Evolutionary conservation across 1,139 yeast genomes (phyloP).

Genomic region (Suhomyces bolitotheri): DNA sequence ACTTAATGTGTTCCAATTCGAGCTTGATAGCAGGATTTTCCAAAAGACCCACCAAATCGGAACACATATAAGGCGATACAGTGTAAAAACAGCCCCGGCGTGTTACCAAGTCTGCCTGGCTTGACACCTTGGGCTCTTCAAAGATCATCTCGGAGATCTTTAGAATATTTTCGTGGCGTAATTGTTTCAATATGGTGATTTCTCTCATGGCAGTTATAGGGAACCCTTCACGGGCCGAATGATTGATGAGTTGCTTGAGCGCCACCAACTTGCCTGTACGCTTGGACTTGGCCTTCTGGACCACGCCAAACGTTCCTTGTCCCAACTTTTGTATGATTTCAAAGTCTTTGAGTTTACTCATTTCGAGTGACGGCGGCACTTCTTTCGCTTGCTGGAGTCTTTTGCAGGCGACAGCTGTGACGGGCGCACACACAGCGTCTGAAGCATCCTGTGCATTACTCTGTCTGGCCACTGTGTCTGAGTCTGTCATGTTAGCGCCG

Average conservation of each 20-base stretch:
- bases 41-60: conserved; percentile 89
- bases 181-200: conserved; percentile 73
- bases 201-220: conserved; percentile 97
- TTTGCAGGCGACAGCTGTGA: conserved; percentile 4
- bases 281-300: conserved; percentile 41
- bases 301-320: conserved; percentile 53
- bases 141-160: conserved; percentile 82
- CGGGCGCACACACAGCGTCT: not conserved
- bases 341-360: conserved; percentile 35
- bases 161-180: conserved; percentile 70
- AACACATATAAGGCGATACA: conserved; percentile 91
- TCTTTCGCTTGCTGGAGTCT: conserved; percentile 9
- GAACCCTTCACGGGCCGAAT: conserved; percentile 86
- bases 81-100: conserved; percentile 68
- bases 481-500: too few relatives aligned
- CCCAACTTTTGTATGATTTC: conserved; percentile 43
- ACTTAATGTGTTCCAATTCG: conserved; percentile 70
- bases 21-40: conserved; percentile 76
- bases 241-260: conserved; percentile 77
- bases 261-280: conserved; percentile 41
- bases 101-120: conserved; percentile 34
- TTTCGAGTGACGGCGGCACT: conserved; percentile 21
- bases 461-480: too few relatives aligned
- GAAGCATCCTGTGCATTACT: not conserved
- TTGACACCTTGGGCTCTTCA: conserved; percentile 50